A percentile compares a stretch with the other conserved stretches of the same genome.
Conservation (phyloP, 495 filamentous ascomycete genomes). For the Aspergillus incahuasiensis region DNA sequence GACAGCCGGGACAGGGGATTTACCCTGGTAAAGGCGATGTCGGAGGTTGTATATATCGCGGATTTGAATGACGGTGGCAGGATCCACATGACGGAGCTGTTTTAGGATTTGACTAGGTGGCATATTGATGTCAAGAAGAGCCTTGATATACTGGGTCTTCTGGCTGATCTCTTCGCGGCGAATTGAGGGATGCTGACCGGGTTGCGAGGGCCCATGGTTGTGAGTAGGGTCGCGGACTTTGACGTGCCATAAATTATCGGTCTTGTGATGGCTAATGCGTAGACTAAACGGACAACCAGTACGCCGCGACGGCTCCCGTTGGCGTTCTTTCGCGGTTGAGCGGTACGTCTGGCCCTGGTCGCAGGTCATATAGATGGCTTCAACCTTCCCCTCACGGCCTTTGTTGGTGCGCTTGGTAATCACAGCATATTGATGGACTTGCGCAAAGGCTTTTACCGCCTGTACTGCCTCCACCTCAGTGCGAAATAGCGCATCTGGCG, state of each 20-base stretch:
- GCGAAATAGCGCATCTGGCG: constrained; percentile 5
- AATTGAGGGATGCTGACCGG: constrained; percentile 6
- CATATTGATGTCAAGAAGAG: constrained; percentile 14
- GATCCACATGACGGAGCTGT: constrained; percentile 13
- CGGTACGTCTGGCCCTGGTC: constrained; percentile 11
- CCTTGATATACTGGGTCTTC: constrained; percentile 15
- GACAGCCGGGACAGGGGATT: constrained; percentile 4
- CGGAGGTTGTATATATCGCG: constrained; percentile 15
- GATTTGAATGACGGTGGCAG: constrained; percentile 10
- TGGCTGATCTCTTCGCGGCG: constrained; percentile 9
- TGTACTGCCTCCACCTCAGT: constrained; percentile 10
- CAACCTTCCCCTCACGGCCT: constrained; percentile 10
- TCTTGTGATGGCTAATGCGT: constrained; percentile 11
- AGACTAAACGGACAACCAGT: constrained; percentile 12
- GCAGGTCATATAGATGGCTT: constrained; percentile 14
- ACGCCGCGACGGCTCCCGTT: constrained; percentile 5
- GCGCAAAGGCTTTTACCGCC: constrained; percentile 8
- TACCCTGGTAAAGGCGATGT: constrained; percentile 10
- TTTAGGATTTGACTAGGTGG: constrained; percentile 13
- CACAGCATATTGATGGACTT: constrained; percentile 9
- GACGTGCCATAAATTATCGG: constrained; percentile 10
- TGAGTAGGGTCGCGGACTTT: constrained; percentile 7
- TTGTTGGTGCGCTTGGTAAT: constrained; percentile 14
- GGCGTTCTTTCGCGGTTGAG: constrained; percentile 11
- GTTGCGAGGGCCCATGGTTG: constrained; percentile 10